Percentiles rank a stretch among this genome's conserved stretches.
Conservation (phyloP, 345 rosid genomes). For the Clausena lansium region DNA sequence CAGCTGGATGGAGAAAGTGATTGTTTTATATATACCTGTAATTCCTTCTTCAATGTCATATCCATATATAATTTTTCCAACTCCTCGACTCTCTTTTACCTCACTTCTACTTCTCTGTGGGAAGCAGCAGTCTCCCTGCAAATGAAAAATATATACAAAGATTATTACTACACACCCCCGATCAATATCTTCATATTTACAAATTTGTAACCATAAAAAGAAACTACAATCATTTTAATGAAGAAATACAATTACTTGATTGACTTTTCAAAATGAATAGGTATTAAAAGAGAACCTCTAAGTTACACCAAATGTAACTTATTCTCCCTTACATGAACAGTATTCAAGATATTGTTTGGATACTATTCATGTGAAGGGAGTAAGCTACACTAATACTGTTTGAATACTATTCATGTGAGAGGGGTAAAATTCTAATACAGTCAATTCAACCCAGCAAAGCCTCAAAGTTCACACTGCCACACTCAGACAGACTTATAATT, state of each 20-base stretch:
- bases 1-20: not conserved
- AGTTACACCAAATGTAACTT: too few species aligned
- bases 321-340: too few species aligned
- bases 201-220: not conserved
- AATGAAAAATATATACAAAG: not conserved
- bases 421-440: not conserved
- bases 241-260: not conserved
- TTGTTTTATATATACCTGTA: slow-evolving; percentile 58
- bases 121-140: slow-evolving; percentile 59
- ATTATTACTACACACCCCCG: too few species aligned
- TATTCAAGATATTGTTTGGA: too few species aligned
- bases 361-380: too few species aligned
- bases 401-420: too few species aligned
- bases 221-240: not conserved
- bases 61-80: slow-evolving; percentile 66
- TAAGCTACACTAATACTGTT: too few species aligned
- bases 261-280: not conserved
- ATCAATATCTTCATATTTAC: not conserved
- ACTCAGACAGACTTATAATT: not conserved
- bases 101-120: slow-evolving; percentile 72
- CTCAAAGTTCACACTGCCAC: not conserved
- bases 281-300: too few species aligned
- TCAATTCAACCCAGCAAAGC: not conserved
- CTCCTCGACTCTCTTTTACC: slow-evolving; percentile 56
- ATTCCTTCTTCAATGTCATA: slow-evolving; percentile 72